Evolutionary conservation across 2,329 filamentous ascomycete genomes (phyloP).

Genomic region (Endothia cerciana): DNA sequence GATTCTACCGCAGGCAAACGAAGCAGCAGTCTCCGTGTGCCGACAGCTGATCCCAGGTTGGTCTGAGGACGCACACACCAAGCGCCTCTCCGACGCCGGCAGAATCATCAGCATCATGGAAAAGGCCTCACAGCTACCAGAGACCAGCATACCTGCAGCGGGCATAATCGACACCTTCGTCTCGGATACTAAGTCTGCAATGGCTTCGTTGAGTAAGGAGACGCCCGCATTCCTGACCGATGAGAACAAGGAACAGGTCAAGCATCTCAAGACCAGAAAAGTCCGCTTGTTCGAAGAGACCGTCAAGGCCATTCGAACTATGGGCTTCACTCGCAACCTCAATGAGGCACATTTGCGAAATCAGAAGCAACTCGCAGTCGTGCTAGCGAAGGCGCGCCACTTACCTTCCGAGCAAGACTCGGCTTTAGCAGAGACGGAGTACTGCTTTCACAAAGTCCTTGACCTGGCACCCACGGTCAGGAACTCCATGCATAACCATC

Average conservation of each 20-base stretch:
- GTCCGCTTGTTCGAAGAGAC: conserved; percentile 89
- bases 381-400: conserved; percentile 65
- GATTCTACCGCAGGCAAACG: conserved; percentile 38
- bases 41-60: conserved; percentile 43
- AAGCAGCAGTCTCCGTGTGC: conserved; percentile 40
- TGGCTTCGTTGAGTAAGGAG: conserved; percentile 76
- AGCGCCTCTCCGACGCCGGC: conserved; percentile 71
- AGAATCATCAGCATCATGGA: conserved; percentile 77
- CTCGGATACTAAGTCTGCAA: conserved; percentile 67
- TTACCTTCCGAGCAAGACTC: conserved; percentile 39
- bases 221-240: conserved; percentile 82
- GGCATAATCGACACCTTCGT: conserved; percentile 69
- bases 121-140: conserved; percentile 58
- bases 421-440: conserved; percentile 56
- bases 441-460: conserved; percentile 78
- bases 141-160: conserved; percentile 58
- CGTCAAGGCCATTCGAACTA: conserved; percentile 77
- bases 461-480: conserved; percentile 73
- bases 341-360: conserved; percentile 72
- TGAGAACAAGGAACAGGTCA: conserved; percentile 81
- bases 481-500: conserved; percentile 71
- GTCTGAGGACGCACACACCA: conserved; percentile 45
- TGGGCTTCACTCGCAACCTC: conserved; percentile 88
- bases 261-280: conserved; percentile 90
- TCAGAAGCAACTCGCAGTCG: conserved; percentile 70